phyloP scores from a whole-genome alignment of 305 asterid genomes.

The Fraxinus dipetala region DNA sequence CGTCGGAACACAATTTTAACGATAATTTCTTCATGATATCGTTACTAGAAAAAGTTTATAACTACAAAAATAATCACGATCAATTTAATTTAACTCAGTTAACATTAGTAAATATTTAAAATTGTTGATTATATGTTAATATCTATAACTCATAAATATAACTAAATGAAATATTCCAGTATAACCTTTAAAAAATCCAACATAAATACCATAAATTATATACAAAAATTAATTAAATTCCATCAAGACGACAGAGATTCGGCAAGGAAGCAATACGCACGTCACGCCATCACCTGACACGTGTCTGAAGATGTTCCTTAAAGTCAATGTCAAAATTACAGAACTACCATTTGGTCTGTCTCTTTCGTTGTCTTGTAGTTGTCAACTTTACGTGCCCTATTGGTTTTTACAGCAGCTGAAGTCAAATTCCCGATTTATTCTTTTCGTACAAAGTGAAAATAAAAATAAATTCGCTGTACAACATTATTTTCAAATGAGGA shows the following conservation, averaged over 20 bases:
- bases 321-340: not conserved
- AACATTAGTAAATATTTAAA: not conserved
- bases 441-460: not conserved
- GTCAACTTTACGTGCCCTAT: slow-evolving; percentile 15
- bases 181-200: not conserved
- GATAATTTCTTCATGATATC: not conserved
- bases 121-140: no score
- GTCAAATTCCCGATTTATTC: not conserved
- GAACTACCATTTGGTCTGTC: not conserved
- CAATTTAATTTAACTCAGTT: no score
- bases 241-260: slow-evolving; percentile 45
- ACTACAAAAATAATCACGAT: not conserved
- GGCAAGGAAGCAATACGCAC: slow-evolving; percentile 22
- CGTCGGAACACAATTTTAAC: not conserved
- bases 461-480: not conserved
- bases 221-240: not conserved
- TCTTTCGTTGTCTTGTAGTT: slow-evolving; percentile 30
- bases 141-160: not conserved
- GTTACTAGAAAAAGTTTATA: not conserved
- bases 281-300: slow-evolving; percentile 28
- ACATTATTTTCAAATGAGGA: not conserved
- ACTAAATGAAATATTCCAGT: no score
- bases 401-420: not conserved
- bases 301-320: slow-evolving; percentile 8
- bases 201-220: not conserved